Evolutionary conservation across 2,329 filamentous ascomycete species (phyloP).

Genomic region (Aureobasidium sp.): DNA sequence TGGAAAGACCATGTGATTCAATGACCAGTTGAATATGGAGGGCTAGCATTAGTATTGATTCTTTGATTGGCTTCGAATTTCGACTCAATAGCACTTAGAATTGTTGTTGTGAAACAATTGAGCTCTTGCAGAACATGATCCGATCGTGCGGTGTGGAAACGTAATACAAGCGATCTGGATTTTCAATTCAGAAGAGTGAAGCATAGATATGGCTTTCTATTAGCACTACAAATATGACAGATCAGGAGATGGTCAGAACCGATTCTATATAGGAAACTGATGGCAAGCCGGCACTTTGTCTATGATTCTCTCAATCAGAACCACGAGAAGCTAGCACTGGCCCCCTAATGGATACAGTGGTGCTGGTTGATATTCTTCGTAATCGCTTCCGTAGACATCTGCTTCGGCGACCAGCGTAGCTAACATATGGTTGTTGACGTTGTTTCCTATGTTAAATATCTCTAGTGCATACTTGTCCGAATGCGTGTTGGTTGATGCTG

Average conservation of each 20-base stretch:
- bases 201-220: neutral
- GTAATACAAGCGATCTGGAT: neutral
- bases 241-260: neutral
- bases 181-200: neutral
- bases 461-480: slow-evolving; percentile 10
- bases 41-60: neutral
- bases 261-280: neutral
- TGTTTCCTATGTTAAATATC: neutral
- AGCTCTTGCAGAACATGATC: neutral
- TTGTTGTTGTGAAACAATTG: neutral
- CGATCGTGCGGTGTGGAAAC: neutral
- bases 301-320: neutral
- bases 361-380: neutral
- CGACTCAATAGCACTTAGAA: neutral
- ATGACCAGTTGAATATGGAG: neutral
- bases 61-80: neutral
- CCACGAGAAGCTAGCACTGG: slow-evolving; percentile 2
- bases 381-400: neutral
- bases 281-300: neutral
- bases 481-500: neutral
- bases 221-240: neutral
- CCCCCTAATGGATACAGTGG: neutral
- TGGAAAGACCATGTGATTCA: slow-evolving; percentile 13
- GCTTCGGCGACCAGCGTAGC: neutral
- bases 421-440: neutral